phyloP scores from a whole-genome alignment of 78 protist genomes.

The Protostelium mycophagum region DNA sequence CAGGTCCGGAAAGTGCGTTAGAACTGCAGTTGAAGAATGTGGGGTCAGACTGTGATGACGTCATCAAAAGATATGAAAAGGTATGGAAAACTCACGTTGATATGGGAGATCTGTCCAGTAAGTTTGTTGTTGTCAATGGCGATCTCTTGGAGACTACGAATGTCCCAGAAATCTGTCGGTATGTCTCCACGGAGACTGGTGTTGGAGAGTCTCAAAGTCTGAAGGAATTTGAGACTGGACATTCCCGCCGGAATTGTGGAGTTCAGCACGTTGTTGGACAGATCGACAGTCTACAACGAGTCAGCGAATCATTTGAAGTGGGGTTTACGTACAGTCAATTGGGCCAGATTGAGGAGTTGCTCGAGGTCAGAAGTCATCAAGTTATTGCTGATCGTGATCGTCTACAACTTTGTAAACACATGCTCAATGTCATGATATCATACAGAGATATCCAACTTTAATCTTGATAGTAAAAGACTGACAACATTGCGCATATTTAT shows the following conservation, averaged over 20 bases:
- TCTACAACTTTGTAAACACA: neutral
- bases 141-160: neutral
- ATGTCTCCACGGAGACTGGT: neutral
- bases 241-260: neutral
- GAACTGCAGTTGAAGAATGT: neutral
- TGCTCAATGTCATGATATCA: no score
- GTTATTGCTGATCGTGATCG: neutral
- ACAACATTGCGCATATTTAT: no score
- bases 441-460: no score
- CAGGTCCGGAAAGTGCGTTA: neutral
- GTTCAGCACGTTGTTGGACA: neutral
- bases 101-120: neutral
- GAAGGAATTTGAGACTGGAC: neutral
- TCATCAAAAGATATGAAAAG: neutral
- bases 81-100: neutral
- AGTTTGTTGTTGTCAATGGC: neutral
- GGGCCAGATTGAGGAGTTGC: neutral
- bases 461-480: no score
- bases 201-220: neutral
- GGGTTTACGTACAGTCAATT: neutral
- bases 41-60: neutral
- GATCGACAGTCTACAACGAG: neutral
- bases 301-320: neutral
- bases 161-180: neutral
- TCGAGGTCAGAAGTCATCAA: neutral